phyloP scores from a whole-genome alignment of 2,329 filamentous ascomycete species.

The Ceratocystis huliohia region DNA sequence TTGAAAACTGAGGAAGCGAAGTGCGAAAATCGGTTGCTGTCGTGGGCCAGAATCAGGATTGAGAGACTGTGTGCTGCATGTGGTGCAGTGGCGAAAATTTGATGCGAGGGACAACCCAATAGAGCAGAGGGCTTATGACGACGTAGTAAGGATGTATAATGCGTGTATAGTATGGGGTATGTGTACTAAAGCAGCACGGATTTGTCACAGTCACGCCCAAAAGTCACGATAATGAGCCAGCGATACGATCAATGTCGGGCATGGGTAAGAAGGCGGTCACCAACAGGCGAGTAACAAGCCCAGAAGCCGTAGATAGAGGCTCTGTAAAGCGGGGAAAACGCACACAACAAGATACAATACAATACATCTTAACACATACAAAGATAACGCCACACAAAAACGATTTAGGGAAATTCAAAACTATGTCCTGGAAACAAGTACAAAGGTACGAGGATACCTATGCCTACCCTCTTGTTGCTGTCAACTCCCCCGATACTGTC shows the following conservation, averaged over 20 bases:
- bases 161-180: neutral
- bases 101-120: neutral
- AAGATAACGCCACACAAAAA: neutral
- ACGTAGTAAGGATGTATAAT: slow-evolving; percentile 1
- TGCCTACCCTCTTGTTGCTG: neutral
- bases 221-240: slow-evolving; percentile 3
- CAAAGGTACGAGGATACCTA: neutral
- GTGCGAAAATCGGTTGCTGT: neutral
- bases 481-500: neutral
- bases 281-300: neutral
- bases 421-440: neutral
- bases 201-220: neutral
- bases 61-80: neutral
- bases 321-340: neutral
- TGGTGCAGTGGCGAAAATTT: slow-evolving; percentile 8
- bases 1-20: neutral
- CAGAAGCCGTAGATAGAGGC: neutral
- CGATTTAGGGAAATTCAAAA: neutral
- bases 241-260: neutral
- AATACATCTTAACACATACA: neutral
- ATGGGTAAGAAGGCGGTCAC: neutral
- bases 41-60: slow-evolving; percentile 5
- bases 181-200: neutral
- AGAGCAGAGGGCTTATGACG: slow-evolving; percentile 3
- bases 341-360: neutral